phyloP scores from a whole-genome alignment of 257 asterid species.

The Coffea eugenioides region DNA sequence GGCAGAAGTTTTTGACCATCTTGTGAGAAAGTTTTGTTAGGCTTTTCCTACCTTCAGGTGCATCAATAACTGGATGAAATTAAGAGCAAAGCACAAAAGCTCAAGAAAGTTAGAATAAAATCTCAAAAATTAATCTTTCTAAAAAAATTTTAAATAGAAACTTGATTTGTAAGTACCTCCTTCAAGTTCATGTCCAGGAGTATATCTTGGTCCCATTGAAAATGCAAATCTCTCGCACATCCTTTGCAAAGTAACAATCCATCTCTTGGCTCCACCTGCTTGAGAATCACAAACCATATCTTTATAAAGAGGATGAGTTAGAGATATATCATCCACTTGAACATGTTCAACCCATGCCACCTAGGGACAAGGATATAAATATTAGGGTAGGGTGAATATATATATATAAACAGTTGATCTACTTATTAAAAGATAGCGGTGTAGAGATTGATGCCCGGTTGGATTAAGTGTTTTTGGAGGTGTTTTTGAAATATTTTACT shows the following conservation, averaged over 20 bases:
- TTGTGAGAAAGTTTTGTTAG: constrained; percentile 58
- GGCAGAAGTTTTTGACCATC: constrained; percentile 52
- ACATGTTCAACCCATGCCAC: constrained; percentile 85
- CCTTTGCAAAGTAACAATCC: constrained; percentile 58
- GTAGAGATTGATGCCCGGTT: no score
- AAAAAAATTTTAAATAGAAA: background rate
- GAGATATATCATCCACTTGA: constrained; percentile 61
- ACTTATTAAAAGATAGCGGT: no score
- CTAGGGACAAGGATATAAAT: constrained; percentile 23
- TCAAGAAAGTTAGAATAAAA: background rate
- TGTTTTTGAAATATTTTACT: no score
- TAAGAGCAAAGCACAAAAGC: background rate
- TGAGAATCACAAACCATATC: constrained; percentile 47
- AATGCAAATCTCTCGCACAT: constrained; percentile 59
- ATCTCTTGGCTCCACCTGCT: constrained; percentile 74
- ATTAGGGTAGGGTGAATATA: background rate
- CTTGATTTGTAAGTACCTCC: constrained; percentile 38
- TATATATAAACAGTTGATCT: no score
- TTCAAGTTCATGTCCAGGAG: constrained; percentile 40
- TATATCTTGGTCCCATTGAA: constrained; percentile 31
- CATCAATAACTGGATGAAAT: constrained; percentile 36
- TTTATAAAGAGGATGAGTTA: constrained; percentile 53
- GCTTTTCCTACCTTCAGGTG: constrained; percentile 45
- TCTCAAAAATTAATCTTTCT: background rate
- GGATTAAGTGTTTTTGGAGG: no score